Evolutionary conservation across 2,329 filamentous ascomycete species (phyloP), one percentile per base, ranked within the genome.

Genomic region (Botrytis byssoidea): DNA sequence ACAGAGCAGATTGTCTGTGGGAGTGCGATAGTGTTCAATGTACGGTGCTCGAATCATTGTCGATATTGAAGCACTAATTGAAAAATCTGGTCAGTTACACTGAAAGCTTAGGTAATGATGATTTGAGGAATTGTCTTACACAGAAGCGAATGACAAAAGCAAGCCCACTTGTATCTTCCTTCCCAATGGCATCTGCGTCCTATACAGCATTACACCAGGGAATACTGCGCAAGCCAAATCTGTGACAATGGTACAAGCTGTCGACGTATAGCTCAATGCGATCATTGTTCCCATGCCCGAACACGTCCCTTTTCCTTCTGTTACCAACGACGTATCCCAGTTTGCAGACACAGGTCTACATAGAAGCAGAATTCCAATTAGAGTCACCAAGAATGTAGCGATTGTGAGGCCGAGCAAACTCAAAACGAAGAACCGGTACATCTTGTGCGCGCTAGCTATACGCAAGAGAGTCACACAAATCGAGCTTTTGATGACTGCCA

Each of bases 161-260:
- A 80, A 46, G n/a, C 76, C 75, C 48, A 79, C 77, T 14, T 73
- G 74, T 8, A 80, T 51, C 70, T 80, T 80, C 5, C 76, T 71
- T 29, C 42, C 63, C 35, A 72, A 22, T 35, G 79, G 78, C 79
- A 82, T 81, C 71, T 82, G 80, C 10, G 80, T 80, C 3, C 77
- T 78, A 78, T 80, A 82, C 7, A 83, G 74, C 25, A 83, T 78
- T 5, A 82, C 67, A 3, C 78, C 81, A 0, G 81, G 81, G 10
- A 83, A 74, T 1, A 82, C 74, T 0, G 79, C 79, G 14, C 79
- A 79, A 14, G 79, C 80, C 67, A 81, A 20, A 67, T 82, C 81
- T n/a, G 81, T 83, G 3, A 79, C 73, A 42, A 83, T 81, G 10
- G 81, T 80, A 9, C 78, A 77, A 25, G 77, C 79, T 3, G 81